Evolutionary conservation across 768 basidiomycete species (phyloP).

Genomic region (Lactarius sp.): DNA sequence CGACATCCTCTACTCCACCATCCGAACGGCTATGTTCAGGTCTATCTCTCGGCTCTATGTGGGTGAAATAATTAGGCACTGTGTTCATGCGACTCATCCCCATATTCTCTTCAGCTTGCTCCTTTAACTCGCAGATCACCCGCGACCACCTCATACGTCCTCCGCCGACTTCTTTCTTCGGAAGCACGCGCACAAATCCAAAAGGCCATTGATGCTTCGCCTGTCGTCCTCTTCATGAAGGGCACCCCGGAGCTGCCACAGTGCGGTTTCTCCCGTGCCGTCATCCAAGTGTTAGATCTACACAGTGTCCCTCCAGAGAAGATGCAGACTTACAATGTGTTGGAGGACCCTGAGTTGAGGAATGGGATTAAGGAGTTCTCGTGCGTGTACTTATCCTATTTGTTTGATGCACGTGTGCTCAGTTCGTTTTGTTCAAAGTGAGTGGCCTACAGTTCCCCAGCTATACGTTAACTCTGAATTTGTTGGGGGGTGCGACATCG

Average conservation of each 20-base stretch:
- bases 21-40: conserved; percentile 2
- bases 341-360: conserved; percentile 81
- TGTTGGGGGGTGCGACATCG: conserved; percentile 94
- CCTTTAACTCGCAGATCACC: conserved; percentile 25
- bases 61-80: not conserved
- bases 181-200: conserved; percentile 62
- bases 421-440: conserved; percentile 42
- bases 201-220: conserved; percentile 65
- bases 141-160: conserved; percentile 26
- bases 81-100: not conserved
- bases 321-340: conserved; percentile 84
- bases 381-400: conserved; percentile 46
- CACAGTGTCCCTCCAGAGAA: conserved; percentile 78
- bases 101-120: conserved; percentile 1
- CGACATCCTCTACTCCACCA: not conserved
- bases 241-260: conserved; percentile 82
- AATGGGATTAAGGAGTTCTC: conserved; percentile 93
- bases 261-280: conserved; percentile 95
- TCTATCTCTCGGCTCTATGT: conserved; percentile 14
- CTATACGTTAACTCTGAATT: conserved; percentile 94
- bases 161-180: conserved; percentile 53
- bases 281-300: conserved; percentile 81
- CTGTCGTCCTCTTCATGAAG: conserved; percentile 98
- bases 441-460: conserved; percentile 98
- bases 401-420: not conserved